A percentile compares a stretch with the other conserved stretches of the same genome.
These are phyloP conservation scores for Acidiella bohemica DNA, from an alignment of 495 filamentous ascomycete genomes.

Conservation along the genomic window DNA sequence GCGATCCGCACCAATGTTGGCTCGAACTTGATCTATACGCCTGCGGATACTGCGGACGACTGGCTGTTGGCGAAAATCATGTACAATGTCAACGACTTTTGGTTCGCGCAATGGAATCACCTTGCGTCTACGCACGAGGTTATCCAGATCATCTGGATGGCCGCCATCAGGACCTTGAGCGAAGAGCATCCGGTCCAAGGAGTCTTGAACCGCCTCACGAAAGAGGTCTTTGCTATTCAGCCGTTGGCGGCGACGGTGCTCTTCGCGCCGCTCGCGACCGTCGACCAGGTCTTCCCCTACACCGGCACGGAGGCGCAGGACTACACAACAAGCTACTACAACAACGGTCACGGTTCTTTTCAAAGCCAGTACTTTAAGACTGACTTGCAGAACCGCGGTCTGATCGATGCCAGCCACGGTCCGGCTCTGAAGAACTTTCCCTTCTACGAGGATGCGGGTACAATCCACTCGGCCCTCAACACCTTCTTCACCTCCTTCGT, in stretches of 20 bases:
- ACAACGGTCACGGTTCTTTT: slow-evolving; percentile 20
- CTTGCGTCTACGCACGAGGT: slow-evolving; percentile 26
- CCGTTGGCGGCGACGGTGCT: slow-evolving; percentile 19
- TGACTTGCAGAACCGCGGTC: slow-evolving; percentile 23
- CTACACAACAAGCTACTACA: slow-evolving; percentile 20
- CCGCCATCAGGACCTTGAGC: slow-evolving; percentile 29
- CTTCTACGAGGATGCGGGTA: slow-evolving; percentile 29
- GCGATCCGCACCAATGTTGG: slow-evolving; percentile 29
- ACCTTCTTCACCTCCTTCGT: slow-evolving; percentile 26
- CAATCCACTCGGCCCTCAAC: slow-evolving; percentile 19
- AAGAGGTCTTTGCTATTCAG: slow-evolving; percentile 19
- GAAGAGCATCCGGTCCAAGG: slow-evolving; percentile 22
- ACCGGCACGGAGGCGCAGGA: slow-evolving; percentile 12
- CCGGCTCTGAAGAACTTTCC: slow-evolving; percentile 26
- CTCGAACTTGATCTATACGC: slow-evolving; percentile 29
- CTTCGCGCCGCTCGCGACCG: slow-evolving; percentile 22
- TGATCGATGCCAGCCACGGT: slow-evolving; percentile 24
- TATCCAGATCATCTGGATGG: slow-evolving; percentile 25
- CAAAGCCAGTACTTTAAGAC: slow-evolving; percentile 28
- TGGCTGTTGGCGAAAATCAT: slow-evolving; percentile 33
- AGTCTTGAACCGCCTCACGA: slow-evolving; percentile 23
- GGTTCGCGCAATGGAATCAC: slow-evolving; percentile 22
- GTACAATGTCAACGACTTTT: slow-evolving; percentile 30
- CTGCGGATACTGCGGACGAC: slow-evolving; percentile 25
- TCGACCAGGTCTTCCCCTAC: slow-evolving; percentile 24